These are phyloP conservation scores for Diaporthe citrichinensis DNA, from an alignment of 2,329 filamentous ascomycete species.

Conservation along the genomic window DNA sequence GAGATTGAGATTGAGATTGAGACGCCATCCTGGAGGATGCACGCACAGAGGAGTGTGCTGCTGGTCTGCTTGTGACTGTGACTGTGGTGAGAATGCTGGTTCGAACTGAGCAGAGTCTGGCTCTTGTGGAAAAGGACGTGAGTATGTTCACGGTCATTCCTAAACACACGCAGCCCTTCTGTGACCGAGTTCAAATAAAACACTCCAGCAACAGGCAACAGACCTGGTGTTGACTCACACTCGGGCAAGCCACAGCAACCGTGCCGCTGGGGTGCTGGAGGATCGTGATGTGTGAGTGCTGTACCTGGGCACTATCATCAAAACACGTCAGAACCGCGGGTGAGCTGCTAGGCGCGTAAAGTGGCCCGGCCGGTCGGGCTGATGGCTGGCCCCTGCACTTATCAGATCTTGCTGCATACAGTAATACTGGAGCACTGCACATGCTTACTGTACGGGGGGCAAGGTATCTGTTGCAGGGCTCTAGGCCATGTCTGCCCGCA, in stretches of 20 bases:
- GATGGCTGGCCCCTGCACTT: conserved; percentile 15
- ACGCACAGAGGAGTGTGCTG: conserved; percentile 11
- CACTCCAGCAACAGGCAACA: conserved; percentile 21
- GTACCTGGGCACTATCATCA: neutral
- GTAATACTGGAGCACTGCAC: conserved; percentile 3
- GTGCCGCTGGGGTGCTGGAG: conserved; percentile 21
- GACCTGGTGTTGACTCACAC: conserved; percentile 25
- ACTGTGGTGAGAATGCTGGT: neutral
- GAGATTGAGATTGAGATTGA: conserved; percentile 40
- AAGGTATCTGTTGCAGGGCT: neutral
- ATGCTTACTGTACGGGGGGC: neutral
- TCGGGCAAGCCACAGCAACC: conserved; percentile 12
- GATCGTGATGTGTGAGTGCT: conserved; percentile 14
- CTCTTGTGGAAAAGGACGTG: neutral
- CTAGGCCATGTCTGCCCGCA: neutral
- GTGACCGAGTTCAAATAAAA: conserved; percentile 7
- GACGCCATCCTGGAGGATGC: conserved; percentile 42
- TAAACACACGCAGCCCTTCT: neutral
- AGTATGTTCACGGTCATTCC: conserved; percentile 27
- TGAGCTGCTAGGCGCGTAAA: conserved; percentile 30
- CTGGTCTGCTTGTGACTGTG: conserved; percentile 1
- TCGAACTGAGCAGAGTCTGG: conserved; percentile 7
- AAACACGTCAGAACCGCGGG: conserved; percentile 10
- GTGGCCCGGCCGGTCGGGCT: conserved; percentile 1
- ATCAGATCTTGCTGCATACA: conserved; percentile 8